Evolutionary conservation across 2,329 filamentous ascomycete genomes (phyloP).

Genomic region (Alternaria sp.): DNA sequence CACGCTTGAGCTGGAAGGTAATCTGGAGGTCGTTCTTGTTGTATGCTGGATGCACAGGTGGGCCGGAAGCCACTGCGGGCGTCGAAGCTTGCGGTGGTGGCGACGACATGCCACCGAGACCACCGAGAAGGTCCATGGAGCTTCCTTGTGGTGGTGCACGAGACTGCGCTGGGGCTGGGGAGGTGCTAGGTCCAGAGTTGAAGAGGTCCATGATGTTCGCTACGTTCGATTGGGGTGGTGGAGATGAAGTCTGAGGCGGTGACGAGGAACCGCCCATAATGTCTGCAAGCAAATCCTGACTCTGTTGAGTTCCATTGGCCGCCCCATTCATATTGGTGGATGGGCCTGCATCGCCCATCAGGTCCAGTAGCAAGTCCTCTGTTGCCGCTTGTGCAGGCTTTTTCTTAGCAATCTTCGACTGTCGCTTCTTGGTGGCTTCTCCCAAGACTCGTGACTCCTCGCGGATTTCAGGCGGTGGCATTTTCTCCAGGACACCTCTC

Average conservation of each 20-base stretch:
- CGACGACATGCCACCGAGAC: constrained; percentile 56
- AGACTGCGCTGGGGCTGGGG: constrained; percentile 51
- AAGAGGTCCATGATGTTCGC: constrained; percentile 91
- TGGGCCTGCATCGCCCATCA: constrained; percentile 84
- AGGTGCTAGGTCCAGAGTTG: constrained; percentile 57
- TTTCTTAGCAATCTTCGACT: constrained; percentile 68
- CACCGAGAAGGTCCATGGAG: constrained; percentile 54
- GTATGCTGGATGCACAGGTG: constrained; percentile 74
- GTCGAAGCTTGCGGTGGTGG: constrained; percentile 59
- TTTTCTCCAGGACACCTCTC: constrained; percentile 91
- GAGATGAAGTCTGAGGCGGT: constrained; percentile 52
- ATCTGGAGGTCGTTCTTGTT: constrained; percentile 84
- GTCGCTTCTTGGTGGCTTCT: constrained; percentile 67
- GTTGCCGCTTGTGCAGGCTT: constrained; percentile 82
- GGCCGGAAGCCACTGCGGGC: constrained; percentile 47
- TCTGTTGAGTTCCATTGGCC: constrained; percentile 66
- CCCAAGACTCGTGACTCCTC: constrained; percentile 93
- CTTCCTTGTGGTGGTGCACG: constrained; percentile 50
- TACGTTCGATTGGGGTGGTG: constrained; percentile 53
- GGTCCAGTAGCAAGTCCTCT: constrained; percentile 87
- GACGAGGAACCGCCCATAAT: constrained; percentile 75
- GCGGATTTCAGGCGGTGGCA: constrained; percentile 96
- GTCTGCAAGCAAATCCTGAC: constrained; percentile 87
- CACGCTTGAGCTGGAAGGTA: constrained; percentile 84
- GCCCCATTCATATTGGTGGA: constrained; percentile 61